Base-by-base conservation (phyloP, 306 rosid genomes). In the Boehmeria nivea region DNA sequence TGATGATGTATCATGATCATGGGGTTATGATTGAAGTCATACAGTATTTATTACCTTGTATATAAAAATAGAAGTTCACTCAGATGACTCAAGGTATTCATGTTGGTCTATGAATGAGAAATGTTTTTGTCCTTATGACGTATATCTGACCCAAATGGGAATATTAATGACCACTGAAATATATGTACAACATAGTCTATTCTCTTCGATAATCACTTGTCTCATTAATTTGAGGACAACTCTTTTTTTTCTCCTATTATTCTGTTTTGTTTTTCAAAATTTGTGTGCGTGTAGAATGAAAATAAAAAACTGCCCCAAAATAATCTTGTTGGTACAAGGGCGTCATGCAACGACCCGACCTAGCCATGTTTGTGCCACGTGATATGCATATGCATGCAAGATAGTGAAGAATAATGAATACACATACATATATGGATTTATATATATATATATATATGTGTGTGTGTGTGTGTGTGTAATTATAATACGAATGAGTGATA, bases 351-450 rank as follows among this genome's bases (percentile, higher is more conserved):
- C 31, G 64, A 56, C 52, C 83, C 87, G 65, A 75, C 89, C 89
- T 72, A 19, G 47, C 54, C 83, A 81, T 81, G 87, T 73, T 71
- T 69, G 70, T 33, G 65, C 75, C 94, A 84, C 84, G 89, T 79
- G 89, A 79, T 67, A 14, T 39, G 67, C 83, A 83, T 81, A 72
- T 76, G 87, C 81, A 74, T 37, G 68, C 15, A 21, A n/a, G 38
- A 51, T 51, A 8, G 15, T n/a, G 12, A 9, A 14, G 23, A 45
- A 17, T 9, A 1, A 12, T 28, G 4, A 12, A n/a, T 24, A 9
- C 7, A 52, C 36, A 23, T 64, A 67, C 3, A 44, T n/a, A n/a
- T n/a, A 14, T 17, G 8, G 22, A 17, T 44, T 52, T 21, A 27
- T 16, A 34, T 49, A 39, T 36, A n/a, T 13, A 37, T 34, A 54